A percentile compares a stretch with the other conserved stretches of the same genome.
Conservation (phyloP, 768 basidiomycete species). For the Pleurotus salmoneostramineus region DNA sequence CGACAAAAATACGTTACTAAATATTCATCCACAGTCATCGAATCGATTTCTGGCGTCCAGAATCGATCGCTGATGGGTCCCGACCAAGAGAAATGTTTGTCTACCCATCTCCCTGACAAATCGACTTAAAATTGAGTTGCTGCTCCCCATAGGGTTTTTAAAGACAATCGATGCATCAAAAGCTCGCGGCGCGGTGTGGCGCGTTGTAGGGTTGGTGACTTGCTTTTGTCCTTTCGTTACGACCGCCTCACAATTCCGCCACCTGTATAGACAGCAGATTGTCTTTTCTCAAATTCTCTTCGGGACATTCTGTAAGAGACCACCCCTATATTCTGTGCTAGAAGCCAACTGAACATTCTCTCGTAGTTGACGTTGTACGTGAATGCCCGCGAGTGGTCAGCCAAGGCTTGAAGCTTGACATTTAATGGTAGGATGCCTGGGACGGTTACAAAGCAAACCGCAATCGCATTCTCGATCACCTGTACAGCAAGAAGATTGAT, state of each 20-base stretch:
- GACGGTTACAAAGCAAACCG: conserved; percentile 55
- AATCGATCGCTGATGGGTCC: conserved; percentile 53
- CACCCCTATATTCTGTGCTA: too few species aligned
- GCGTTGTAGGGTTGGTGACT: conserved; percentile 25
- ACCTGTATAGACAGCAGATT: conserved; percentile 41
- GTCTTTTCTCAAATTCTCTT: conserved; percentile 45
- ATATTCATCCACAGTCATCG: neutral
- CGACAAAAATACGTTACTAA: too few species aligned
- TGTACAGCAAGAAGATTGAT: conserved; percentile 46
- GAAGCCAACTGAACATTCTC: too few species aligned
- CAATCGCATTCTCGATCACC: conserved; percentile 43
- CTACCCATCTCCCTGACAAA: neutral
- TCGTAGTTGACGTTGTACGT: neutral
- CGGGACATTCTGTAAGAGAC: conserved; percentile 12
- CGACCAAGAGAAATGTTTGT: conserved; percentile 47
- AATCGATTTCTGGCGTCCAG: conserved; percentile 32
- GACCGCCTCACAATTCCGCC: neutral
- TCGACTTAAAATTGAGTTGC: neutral
- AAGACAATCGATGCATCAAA: conserved; percentile 41
- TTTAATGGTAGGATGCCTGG: conserved; percentile 43
- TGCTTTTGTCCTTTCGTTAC: neutral
- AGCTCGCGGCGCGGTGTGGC: conserved; percentile 47
- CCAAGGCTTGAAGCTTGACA: neutral
- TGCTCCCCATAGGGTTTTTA: conserved; percentile 37
- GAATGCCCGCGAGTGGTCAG: too few species aligned